Base-by-base conservation (phyloP, 352 stramenopile species). In the Pythium guiyangense region DNA sequence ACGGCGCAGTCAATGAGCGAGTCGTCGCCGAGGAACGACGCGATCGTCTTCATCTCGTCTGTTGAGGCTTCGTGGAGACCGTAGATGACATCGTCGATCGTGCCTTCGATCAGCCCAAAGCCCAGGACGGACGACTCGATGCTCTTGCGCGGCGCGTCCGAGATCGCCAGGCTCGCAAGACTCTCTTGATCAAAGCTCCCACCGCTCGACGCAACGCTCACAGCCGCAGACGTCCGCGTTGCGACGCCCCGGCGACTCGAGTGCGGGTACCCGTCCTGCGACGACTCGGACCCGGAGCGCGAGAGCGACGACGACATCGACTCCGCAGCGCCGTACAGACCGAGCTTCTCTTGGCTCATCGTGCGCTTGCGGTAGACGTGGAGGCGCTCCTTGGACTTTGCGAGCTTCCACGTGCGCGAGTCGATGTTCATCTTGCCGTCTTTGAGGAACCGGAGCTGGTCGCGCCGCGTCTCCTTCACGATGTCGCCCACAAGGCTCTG, bases 341-440 rank as follows among this genome's bases (percentile, higher is more conserved):
- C 71, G 22, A 73, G 59, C 52, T 84, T 71, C 4, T 71, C 52
- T 0, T 65, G 52, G 17, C 58, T 70, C n/a, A 37, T 37, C 31
- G 54, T 65, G 20, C 73, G 71, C n/a, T 63, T 65, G 11, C 74
- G 69, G 57, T 87, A 87, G 49, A 80, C 76, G 45, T 90, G 71
- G 37, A 90, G 66, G 20, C 73, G 70, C 15, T 87, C 76, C 49
- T 90, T 90, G 37, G 76, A 77, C 61, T 85, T 85, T 54, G 69
- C 64, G 56, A 84, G 69, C 51, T 87, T 90, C 79, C 79, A 90
- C 57, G 61, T 80, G 62, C 76, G 72, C 31, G 60, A 54, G 59
- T 90, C 77, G 31, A 90, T 76, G 48, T 71, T 62, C 54, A 79
- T 80, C 60, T 74, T 69, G 40, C 74, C 71, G 22, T 86, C 68